phyloP scores from a whole-genome alignment of 2,329 filamentous ascomycete species.

The Tolypocladium endophyticum region DNA sequence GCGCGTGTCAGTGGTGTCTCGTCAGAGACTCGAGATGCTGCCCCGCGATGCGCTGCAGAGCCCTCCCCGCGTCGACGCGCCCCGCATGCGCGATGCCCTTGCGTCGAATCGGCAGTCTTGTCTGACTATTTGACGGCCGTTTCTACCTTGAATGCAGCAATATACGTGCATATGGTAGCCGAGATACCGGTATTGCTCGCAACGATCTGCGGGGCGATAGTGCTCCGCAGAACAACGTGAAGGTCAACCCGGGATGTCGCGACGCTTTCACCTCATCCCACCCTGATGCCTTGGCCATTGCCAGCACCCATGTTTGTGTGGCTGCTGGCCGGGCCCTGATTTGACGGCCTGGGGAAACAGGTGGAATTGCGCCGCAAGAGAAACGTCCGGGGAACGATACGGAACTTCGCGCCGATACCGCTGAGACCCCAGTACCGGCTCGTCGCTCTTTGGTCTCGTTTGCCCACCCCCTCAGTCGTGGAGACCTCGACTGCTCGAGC shows the following conservation, averaged over 20 bases:
- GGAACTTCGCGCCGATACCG: not conserved
- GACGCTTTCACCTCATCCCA: not conserved
- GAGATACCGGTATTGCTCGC: not conserved
- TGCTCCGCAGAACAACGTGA: no score
- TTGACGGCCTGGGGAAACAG: not conserved
- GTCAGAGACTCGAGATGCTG: no score
- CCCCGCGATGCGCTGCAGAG: not conserved
- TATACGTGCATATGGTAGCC: not conserved
- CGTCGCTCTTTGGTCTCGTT: not conserved
- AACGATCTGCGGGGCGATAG: not conserved
- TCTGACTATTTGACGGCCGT: not conserved
- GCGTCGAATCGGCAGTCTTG: not conserved
- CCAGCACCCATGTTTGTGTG: not conserved
- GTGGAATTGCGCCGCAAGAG: not conserved
- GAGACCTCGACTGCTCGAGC: not conserved
- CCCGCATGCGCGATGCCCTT: not conserved
- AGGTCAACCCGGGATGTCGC: not conserved
- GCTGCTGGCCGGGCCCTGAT: not conserved
- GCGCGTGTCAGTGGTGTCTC: no score
- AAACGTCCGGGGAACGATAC: not conserved
- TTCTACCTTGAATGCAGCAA: not conserved
- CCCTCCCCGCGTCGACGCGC: not conserved
- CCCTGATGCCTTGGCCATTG: not conserved
- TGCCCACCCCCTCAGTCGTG: not conserved
- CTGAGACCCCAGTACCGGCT: not conserved